phyloP scores from a whole-genome alignment of 345 rosid species.

The Nephelium lappaceum region DNA sequence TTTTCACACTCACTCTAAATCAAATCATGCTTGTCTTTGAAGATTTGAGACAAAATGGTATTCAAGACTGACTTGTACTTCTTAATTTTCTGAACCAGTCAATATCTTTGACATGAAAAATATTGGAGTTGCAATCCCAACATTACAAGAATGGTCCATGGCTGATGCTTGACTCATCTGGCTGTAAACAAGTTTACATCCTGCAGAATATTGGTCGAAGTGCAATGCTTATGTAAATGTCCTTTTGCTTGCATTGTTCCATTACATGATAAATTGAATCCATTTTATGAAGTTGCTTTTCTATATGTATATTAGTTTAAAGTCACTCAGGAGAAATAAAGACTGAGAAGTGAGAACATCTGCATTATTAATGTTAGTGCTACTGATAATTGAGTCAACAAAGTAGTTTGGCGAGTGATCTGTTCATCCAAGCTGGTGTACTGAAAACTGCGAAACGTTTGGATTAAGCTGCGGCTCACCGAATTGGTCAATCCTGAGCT shows the following conservation, averaged over 20 bases:
- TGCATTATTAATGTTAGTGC: neutral
- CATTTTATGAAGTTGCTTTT: neutral
- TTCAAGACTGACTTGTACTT: neutral
- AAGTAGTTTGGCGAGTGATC: neutral
- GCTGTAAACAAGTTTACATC: neutral
- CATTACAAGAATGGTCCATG: slow-evolving; percentile 65
- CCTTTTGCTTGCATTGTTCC: neutral
- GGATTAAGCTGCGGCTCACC: neutral
- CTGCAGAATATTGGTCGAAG: neutral
- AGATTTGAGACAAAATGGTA: neutral
- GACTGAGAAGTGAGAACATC: neutral
- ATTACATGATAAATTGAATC: neutral
- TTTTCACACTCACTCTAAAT: neutral
- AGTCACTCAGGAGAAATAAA: neutral
- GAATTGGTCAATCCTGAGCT: neutral
- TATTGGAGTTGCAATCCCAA: slow-evolving; percentile 59
- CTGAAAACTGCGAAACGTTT: neutral
- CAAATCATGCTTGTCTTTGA: neutral
- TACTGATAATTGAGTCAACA: too few species aligned
- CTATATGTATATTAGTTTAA: neutral
- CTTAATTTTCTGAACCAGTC: slow-evolving; percentile 41
- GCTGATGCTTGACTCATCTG: slow-evolving; percentile 30
- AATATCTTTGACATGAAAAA: slow-evolving; percentile 82
- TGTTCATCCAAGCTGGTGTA: neutral
- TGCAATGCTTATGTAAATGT: neutral